Conservation (phyloP, 163 green algal genomes). For the Chlamydomonas reinhardtii region DNA sequence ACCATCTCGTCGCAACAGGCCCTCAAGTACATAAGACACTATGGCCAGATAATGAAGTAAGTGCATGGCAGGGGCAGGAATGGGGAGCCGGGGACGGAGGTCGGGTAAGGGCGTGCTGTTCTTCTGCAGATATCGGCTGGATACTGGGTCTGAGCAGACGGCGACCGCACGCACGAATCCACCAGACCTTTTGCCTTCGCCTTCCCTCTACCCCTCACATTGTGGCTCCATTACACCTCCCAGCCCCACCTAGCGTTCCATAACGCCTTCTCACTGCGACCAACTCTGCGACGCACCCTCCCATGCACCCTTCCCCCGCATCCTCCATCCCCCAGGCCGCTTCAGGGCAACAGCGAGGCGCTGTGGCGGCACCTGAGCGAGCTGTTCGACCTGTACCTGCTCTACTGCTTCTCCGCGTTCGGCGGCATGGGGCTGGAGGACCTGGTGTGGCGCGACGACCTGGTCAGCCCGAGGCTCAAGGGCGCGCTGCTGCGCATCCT, state of each 20-base stretch:
- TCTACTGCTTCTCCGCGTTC: constrained; percentile 76
- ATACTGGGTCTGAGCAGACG: too few species aligned
- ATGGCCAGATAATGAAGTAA: constrained; percentile 71
- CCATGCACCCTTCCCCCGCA: too few species aligned
- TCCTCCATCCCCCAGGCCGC: background rate
- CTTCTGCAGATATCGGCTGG: too few species aligned
- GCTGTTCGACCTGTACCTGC: constrained; percentile 86
- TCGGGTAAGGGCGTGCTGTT: too few species aligned
- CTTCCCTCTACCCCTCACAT: too few species aligned
- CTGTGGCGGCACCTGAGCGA: constrained; percentile 67
- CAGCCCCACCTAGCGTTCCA: too few species aligned
- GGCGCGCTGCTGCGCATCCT: constrained; percentile 71
- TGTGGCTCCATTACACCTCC: too few species aligned
- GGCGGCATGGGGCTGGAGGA: constrained; percentile 49
- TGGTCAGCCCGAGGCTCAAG: constrained; percentile 57
- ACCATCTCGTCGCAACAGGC: constrained; percentile 75
- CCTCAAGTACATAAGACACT: constrained; percentile 75
- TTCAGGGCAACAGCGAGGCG: constrained; percentile 19
- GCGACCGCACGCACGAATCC: too few species aligned
- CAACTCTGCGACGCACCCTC: too few species aligned
- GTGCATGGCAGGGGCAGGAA: background rate
- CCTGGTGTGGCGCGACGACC: constrained; percentile 49
- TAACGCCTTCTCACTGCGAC: too few species aligned
- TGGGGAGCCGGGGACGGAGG: background rate
- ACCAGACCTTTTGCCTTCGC: too few species aligned